phyloP scores from a whole-genome alignment of 2,329 filamentous ascomycete genomes.

The Uncinocarpus reesii region DNA sequence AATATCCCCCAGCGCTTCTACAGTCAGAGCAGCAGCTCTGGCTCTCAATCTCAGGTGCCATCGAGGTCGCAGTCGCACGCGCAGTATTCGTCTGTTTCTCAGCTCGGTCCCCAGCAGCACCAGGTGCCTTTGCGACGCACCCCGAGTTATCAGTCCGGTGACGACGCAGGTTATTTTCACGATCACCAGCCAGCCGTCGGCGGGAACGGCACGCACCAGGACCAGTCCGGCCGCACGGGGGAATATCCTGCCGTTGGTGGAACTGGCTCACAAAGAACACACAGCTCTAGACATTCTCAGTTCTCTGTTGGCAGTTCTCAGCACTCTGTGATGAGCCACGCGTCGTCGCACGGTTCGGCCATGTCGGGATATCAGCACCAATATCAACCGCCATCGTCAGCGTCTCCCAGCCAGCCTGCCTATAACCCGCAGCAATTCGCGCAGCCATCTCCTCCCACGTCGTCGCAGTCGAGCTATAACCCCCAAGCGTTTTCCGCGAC shows the following conservation, averaged over 20 bases:
- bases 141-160: constrained; percentile 65
- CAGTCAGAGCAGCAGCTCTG: constrained; percentile 9
- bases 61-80: constrained; percentile 13
- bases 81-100: constrained; percentile 35
- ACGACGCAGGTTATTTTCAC: constrained; percentile 52
- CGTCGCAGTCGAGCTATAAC: constrained; percentile 53
- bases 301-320: constrained; percentile 27
- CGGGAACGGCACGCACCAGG: constrained; percentile 16
- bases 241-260: constrained; percentile 27
- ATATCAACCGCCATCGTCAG: constrained; percentile 35
- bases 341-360: constrained; percentile 34
- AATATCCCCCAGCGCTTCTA: constrained; percentile 10
- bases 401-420: constrained; percentile 37
- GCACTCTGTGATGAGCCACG: constrained; percentile 30
- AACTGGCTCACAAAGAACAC: constrained; percentile 25
- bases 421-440: constrained; percentile 57
- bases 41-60: constrained; percentile 3
- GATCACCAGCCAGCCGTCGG: constrained; percentile 13
- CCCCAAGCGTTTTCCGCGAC: constrained; percentile 49
- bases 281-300: constrained; percentile 30
- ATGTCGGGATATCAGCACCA: constrained; percentile 44
- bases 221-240: constrained; percentile 28
- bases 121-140: constrained; percentile 43
- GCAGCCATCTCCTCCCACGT: constrained; percentile 37
- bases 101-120: constrained; percentile 32